Base-by-base conservation (phyloP, 2,329 filamentous ascomycete species). In the Geosmithia morbida region DNA sequence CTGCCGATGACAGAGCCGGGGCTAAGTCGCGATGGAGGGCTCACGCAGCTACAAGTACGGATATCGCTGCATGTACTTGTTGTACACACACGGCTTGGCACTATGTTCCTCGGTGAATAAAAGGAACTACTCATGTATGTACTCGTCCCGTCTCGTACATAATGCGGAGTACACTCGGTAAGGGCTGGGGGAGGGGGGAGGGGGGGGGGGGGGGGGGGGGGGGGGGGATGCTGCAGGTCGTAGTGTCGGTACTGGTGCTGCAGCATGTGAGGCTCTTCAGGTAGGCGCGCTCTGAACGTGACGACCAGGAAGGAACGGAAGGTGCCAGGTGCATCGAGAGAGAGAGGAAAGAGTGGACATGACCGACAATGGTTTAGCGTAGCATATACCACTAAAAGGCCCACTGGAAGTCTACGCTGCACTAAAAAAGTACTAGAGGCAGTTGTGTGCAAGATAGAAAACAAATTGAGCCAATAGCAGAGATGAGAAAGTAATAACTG, bases 401-500 rank as follows among this genome's bases (percentile, higher is more conserved):
- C 4, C 22, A 26, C 22, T 26, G 8, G 8, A 4, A 26, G 22
- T 26, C 8, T 26, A 26, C 22, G 22, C 4, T 26, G 22, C 22
- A 26, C 22, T 26, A 26, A 26, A 26, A 26, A 26, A 26, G 22
- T 26, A 26, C 4, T 26, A 5, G 22, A 26, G 22, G 22, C 22
- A 26, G 22, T 37, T 13, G 13, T 13, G 22, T 26, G 22, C 22
- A 42, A 19, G 41, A n/a, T 42, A n/a, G 20, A 14, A 14, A 30
- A 17, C 11, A 10, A 14, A 29, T 33, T 16, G 43, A n/a, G 19
- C 46, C 42, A 48, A 48, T 48, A 8, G 20, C 14, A 30, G 14
- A 26, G 26, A 40, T 45, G 46, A 18, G 29, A 49, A 49, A 46
- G 48, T 49, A 49, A 49, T 49, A 44, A 49, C 43, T 39, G 29